These are phyloP conservation scores for Penicillium palitans DNA, from an alignment of 2,329 filamentous ascomycete genomes.

Conservation along the genomic window DNA sequence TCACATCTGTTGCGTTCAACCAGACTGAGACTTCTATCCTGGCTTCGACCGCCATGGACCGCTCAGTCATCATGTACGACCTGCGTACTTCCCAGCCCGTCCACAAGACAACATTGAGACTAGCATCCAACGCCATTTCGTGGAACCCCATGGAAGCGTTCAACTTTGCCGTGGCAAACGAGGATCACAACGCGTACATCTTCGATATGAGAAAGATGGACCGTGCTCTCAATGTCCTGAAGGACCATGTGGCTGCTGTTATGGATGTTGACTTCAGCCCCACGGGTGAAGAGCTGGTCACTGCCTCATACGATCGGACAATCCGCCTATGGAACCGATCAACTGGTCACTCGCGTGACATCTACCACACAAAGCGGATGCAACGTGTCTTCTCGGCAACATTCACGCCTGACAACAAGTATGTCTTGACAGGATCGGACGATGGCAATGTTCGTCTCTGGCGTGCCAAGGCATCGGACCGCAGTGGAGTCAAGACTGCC, in stretches of 20 bases:
- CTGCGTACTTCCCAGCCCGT: slow-evolving; percentile 82
- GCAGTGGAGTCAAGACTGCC: slow-evolving; percentile 81
- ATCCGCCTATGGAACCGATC: slow-evolving; percentile 80
- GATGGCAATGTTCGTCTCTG: slow-evolving; percentile 90
- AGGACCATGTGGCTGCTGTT: slow-evolving; percentile 85
- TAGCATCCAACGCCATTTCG: slow-evolving; percentile 78
- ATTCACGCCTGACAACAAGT: slow-evolving; percentile 87
- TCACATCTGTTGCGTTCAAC: slow-evolving; percentile 86
- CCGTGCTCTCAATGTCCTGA: slow-evolving; percentile 82
- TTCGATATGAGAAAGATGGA: slow-evolving; percentile 94
- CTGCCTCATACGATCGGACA: slow-evolving; percentile 84
- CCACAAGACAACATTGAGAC: slow-evolving; percentile 74
- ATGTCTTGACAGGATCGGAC: slow-evolving; percentile 85
- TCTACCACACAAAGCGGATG: slow-evolving; percentile 98
- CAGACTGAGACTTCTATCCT: slow-evolving; percentile 90
- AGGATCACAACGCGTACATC: slow-evolving; percentile 90
- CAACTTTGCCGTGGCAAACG: slow-evolving; percentile 89
- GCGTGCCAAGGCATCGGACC: slow-evolving; percentile 79
- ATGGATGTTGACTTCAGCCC: slow-evolving; percentile 97
- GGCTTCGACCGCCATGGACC: slow-evolving; percentile 80
- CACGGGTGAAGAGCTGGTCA: slow-evolving; percentile 90
- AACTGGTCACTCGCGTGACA: slow-evolving; percentile 80
- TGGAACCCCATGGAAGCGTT: slow-evolving; percentile 99
- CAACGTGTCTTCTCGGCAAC: slow-evolving; percentile 84
- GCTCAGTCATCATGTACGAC: slow-evolving; percentile 87